Percentiles rank a stretch among this genome's conserved stretches.
Evolutionary conservation across 371 early-diverging fungal species (phyloP).

Genomic region (Apophysomyces sp.): DNA sequence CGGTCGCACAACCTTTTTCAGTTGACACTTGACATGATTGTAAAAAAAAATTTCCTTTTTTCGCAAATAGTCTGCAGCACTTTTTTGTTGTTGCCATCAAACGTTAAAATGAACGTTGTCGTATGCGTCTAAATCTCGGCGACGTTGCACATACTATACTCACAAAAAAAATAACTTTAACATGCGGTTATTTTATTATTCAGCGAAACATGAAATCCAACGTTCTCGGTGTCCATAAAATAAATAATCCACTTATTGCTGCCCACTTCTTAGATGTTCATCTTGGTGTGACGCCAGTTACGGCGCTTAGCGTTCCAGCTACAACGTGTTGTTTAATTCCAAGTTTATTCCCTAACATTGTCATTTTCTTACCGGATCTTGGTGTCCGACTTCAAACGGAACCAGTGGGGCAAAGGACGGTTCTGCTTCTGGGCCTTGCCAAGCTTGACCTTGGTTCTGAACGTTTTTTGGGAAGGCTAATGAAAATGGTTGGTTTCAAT

Average conservation of each 20-base stretch:
- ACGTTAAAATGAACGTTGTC: neutral
- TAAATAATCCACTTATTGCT: neutral
- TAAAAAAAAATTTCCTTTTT: neutral
- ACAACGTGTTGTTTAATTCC: neutral
- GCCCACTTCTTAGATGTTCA: slow-evolving; percentile 76
- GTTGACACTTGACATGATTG: slow-evolving; percentile 2
- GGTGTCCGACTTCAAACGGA: slow-evolving; percentile 94
- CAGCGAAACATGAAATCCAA: too few species aligned
- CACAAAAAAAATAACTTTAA: neutral
- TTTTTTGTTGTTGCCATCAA: neutral
- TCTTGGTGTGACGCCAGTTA: slow-evolving; percentile 99
- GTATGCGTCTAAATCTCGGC: neutral
- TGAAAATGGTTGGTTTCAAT: neutral
- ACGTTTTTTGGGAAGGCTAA: slow-evolving; percentile 94
- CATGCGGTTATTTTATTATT: neutral
- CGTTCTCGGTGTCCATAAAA: neutral
- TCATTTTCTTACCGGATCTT: slow-evolving; percentile 74
- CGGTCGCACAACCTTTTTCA: neutral
- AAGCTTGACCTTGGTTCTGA: slow-evolving; percentile 95
- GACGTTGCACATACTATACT: neutral
- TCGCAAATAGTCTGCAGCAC: neutral
- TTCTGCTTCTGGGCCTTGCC: slow-evolving; percentile 99
- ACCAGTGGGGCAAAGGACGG: slow-evolving; percentile 98
- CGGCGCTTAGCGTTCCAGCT: slow-evolving; percentile 98
- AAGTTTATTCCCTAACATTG: neutral